A percentile compares a stretch with the other conserved stretches of the same genome.
Evolutionary conservation across 768 basidiomycete genomes (phyloP).

Genomic region (Mycena galopus): DNA sequence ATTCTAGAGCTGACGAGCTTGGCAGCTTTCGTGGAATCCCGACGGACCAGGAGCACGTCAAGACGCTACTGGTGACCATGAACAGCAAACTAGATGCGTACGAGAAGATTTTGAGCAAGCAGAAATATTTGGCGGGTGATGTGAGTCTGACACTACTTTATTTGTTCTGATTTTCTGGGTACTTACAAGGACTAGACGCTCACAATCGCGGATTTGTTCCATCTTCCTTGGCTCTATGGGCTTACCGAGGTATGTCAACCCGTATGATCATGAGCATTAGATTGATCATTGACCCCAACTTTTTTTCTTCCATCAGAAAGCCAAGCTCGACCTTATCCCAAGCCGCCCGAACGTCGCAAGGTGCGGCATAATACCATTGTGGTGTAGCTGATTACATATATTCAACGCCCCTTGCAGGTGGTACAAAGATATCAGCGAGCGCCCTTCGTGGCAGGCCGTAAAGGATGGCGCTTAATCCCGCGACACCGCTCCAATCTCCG

Average conservation of each 20-base stretch:
- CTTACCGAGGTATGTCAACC: neutral
- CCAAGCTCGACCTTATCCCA: conserved; percentile 38
- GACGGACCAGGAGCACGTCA: conserved; percentile 45
- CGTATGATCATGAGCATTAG: too few relatives aligned
- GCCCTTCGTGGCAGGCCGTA: conserved; percentile 59
- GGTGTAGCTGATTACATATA: conserved; percentile 12
- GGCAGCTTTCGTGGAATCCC: conserved; percentile 25
- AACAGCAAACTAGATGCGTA: conserved; percentile 53
- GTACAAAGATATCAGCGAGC: conserved; percentile 58
- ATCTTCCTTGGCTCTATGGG: conserved; percentile 49
- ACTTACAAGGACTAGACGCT: conserved; percentile 26
- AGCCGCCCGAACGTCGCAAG: conserved; percentile 49
- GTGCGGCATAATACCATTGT: conserved; percentile 24
- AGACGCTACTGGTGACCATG: conserved; percentile 37
- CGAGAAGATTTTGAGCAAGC: conserved; percentile 56
- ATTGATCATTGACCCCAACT: neutral
- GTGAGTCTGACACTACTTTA: conserved; percentile 38
- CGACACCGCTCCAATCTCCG: neutral
- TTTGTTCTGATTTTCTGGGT: neutral
- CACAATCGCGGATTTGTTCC: conserved; percentile 60
- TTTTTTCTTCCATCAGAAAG: neutral
- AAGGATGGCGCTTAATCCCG: conserved; percentile 37
- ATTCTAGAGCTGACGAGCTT: too few relatives aligned
- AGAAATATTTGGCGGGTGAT: conserved; percentile 57
- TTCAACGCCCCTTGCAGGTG: conserved; percentile 45